phyloP scores from a whole-genome alignment of 176 grass and related monocot species.

The Oryza glumipatula region DNA sequence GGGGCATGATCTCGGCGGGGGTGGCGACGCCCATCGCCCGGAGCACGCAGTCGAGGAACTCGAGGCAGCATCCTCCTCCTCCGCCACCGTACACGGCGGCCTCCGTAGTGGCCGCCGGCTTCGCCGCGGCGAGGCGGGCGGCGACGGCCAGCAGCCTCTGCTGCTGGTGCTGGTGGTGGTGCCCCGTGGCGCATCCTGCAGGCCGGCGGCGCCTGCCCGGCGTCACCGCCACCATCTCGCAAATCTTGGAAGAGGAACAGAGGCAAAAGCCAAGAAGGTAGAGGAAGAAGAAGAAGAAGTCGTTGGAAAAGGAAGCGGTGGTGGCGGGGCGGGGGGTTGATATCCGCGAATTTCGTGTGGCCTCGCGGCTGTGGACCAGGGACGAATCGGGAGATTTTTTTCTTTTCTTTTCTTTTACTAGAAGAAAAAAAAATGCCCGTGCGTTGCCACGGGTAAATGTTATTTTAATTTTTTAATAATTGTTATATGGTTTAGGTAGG shows the following conservation, averaged over 20 bases:
- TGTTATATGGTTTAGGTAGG: too few relatives aligned
- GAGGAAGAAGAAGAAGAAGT: too few relatives aligned
- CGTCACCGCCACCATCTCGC: constrained; percentile 34
- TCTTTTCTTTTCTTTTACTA: too few relatives aligned
- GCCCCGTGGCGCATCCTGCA: not conserved
- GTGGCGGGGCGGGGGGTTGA: too few relatives aligned
- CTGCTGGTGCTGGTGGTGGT: constrained; percentile 21
- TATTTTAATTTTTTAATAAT: too few relatives aligned
- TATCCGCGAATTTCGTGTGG: too few relatives aligned
- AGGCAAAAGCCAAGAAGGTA: too few relatives aligned
- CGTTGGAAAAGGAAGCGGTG: too few relatives aligned
- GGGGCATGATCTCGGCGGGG: not conserved
- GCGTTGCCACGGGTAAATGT: too few relatives aligned
- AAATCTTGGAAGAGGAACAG: not conserved
- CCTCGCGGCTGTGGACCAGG: too few relatives aligned
- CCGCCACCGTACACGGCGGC: constrained; percentile 21
- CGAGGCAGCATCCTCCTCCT: constrained; percentile 40
- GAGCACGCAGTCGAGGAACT: constrained; percentile 68
- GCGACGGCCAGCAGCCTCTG: constrained; percentile 52
- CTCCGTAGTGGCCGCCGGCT: not conserved
- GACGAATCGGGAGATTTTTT: too few relatives aligned
- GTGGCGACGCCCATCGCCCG: constrained; percentile 52
- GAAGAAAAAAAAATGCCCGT: too few relatives aligned
- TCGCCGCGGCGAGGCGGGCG: constrained; percentile 41
- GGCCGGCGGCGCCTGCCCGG: constrained; percentile 6